Evolutionary conservation across 2,329 filamentous ascomycete species (phyloP).

Genomic region (Fusarium vanettenii): DNA sequence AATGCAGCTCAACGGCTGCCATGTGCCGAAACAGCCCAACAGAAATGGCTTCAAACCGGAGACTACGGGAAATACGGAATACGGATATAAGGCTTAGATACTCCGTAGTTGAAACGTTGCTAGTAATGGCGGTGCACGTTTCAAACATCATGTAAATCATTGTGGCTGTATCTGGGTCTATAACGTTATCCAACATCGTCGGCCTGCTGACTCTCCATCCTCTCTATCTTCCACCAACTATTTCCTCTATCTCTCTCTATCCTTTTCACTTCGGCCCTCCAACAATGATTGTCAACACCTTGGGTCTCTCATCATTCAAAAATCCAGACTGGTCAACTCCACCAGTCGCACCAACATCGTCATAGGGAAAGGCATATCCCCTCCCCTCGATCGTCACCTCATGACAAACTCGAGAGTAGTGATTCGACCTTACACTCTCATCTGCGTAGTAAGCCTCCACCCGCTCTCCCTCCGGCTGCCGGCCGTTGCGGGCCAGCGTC

Average conservation of each 20-base stretch:
- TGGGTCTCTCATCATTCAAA: slow-evolving; percentile 67
- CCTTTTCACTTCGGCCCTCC: slow-evolving; percentile 51
- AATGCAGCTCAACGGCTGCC: not conserved
- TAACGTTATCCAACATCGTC: not conserved
- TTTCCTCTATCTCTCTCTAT: not conserved
- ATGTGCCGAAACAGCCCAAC: not conserved
- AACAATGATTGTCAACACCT: slow-evolving; percentile 66
- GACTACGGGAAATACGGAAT: not conserved
- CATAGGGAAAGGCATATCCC: slow-evolving; percentile 79
- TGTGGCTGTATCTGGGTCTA: not conserved
- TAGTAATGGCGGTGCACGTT: not conserved
- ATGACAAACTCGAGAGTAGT: slow-evolving; percentile 75
- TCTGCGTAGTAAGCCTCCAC: slow-evolving; percentile 63
- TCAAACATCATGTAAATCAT: not conserved
- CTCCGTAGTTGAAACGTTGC: not conserved
- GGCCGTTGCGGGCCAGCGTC: slow-evolving; percentile 68
- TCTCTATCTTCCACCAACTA: not conserved
- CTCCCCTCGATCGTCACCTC: slow-evolving; percentile 66
- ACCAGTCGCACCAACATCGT: slow-evolving; percentile 70
- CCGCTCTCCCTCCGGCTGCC: slow-evolving; percentile 64
- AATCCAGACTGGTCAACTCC: slow-evolving; percentile 71
- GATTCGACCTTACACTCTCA: slow-evolving; percentile 66
- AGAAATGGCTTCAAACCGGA: not conserved
- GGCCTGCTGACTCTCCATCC: not conserved
- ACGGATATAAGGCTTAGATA: not conserved